Evolutionary conservation across 495 filamentous ascomycete genomes (phyloP).

Genomic region (Trichoderma virens): DNA sequence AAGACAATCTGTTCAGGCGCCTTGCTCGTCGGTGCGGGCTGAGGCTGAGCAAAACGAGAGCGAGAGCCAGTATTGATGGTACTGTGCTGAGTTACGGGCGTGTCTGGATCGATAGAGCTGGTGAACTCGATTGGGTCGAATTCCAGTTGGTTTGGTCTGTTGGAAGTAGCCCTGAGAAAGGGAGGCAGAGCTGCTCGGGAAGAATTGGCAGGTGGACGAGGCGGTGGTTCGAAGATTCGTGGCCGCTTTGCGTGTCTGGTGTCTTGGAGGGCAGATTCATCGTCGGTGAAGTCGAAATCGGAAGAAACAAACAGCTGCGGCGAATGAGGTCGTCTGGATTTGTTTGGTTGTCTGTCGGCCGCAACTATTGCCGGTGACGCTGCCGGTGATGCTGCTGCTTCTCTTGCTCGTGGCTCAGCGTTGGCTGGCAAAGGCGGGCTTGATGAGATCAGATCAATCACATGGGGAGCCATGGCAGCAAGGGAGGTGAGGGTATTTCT

Average conservation of each 20-base stretch:
- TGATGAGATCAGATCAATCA: slow-evolving; percentile 10
- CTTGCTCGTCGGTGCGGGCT: neutral
- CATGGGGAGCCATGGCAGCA: neutral
- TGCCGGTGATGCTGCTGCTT: neutral
- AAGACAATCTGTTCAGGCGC: neutral
- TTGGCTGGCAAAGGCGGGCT: neutral
- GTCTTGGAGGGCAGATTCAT: neutral
- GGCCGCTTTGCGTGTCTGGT: neutral
- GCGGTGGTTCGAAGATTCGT: neutral
- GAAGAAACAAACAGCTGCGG: neutral
- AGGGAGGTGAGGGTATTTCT: neutral
- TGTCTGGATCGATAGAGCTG: neutral
- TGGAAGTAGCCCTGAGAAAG: neutral
- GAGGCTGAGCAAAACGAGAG: neutral
- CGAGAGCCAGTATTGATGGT: neutral
- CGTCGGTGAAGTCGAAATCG: neutral
- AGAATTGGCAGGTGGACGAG: neutral
- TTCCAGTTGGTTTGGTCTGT: neutral
- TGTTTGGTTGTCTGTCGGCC: neutral
- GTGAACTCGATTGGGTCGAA: neutral
- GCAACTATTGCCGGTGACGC: neutral
- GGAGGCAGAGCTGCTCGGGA: neutral
- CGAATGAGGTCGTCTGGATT: neutral
- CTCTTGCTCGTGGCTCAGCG: too few species aligned
- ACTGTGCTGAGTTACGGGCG: neutral